Evolutionary conservation across 2,329 filamentous ascomycete species (phyloP).

Genomic region (Diaporthe sp.): DNA sequence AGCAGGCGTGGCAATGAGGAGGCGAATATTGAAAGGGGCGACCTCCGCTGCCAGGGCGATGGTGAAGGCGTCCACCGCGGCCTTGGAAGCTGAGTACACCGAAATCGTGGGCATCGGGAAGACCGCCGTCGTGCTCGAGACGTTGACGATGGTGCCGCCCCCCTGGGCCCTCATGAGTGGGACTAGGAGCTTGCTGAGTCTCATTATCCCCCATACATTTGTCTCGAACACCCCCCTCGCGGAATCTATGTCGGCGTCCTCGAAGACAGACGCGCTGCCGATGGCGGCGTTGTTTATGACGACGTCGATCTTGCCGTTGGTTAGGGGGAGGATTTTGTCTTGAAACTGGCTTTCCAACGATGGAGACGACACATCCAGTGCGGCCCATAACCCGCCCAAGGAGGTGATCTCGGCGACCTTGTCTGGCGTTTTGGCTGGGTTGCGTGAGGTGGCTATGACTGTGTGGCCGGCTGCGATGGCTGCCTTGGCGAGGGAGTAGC

Average conservation of each 20-base stretch:
- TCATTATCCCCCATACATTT: conserved; percentile 29
- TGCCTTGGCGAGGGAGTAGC: conserved; percentile 24
- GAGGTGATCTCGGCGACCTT: conserved; percentile 15
- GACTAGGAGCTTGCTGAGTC: conserved; percentile 18
- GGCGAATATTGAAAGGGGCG: conserved; percentile 22
- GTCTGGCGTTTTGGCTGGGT: conserved; percentile 20
- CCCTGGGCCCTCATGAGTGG: conserved; percentile 26
- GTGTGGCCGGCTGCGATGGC: conserved; percentile 29
- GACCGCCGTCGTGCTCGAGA: conserved; percentile 6
- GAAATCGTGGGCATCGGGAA: neutral
- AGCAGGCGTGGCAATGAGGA: conserved; percentile 21
- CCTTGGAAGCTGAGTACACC: conserved; percentile 26
- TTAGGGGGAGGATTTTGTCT: conserved; percentile 9
- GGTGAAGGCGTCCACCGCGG: conserved; percentile 29
- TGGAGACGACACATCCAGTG: conserved; percentile 26
- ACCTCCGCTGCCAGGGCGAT: conserved; percentile 15
- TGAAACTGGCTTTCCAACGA: conserved; percentile 17
- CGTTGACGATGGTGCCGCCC: conserved; percentile 30
- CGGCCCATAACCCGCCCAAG: conserved; percentile 22
- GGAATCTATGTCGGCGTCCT: neutral
- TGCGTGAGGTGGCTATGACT: conserved; percentile 34
- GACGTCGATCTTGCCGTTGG: conserved; percentile 21
- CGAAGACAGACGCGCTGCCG: neutral
- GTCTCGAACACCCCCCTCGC: conserved; percentile 28
- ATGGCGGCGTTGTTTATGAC: conserved; percentile 41